These are phyloP conservation scores for Amanita fuliginea DNA, from an alignment of 768 basidiomycete genomes.

Conservation along the genomic window DNA sequence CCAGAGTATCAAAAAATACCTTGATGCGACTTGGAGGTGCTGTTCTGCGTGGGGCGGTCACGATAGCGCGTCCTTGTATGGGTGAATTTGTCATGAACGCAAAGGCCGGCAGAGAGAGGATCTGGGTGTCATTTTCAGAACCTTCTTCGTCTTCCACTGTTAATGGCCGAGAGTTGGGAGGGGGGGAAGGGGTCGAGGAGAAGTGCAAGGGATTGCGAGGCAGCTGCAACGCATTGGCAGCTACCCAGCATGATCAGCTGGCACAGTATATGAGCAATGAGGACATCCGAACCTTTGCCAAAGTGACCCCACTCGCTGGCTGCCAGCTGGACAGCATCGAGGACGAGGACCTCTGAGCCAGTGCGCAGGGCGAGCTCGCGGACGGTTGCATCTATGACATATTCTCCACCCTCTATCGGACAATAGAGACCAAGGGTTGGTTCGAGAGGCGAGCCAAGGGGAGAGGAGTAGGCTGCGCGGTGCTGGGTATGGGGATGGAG, in stretches of 20 bases:
- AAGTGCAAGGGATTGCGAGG: conserved; percentile 74
- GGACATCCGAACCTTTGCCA: conserved; percentile 51
- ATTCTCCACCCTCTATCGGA: conserved; percentile 78
- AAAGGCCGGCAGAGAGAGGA: conserved; percentile 24
- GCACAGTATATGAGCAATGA: background rate
- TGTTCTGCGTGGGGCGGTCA: conserved; percentile 29
- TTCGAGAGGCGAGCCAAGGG: conserved; percentile 46
- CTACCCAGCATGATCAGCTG: conserved; percentile 25
- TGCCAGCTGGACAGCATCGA: conserved; percentile 78
- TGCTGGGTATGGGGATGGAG: conserved; percentile 79
- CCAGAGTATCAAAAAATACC: conserved; percentile 65
- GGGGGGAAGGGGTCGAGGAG: conserved; percentile 18
- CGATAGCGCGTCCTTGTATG: conserved; percentile 26
- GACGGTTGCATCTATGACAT: conserved; percentile 72
- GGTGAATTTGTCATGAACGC: conserved; percentile 27
- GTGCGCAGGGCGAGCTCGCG: conserved; percentile 63
- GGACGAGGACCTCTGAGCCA: conserved; percentile 70
- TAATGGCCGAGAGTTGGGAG: conserved; percentile 15
- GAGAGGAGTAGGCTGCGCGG: conserved; percentile 48
- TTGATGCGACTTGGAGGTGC: conserved; percentile 47
- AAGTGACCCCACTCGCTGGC: conserved; percentile 84
- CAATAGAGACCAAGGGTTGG: conserved; percentile 82
- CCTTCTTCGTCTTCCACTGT: conserved; percentile 38
- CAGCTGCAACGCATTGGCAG: conserved; percentile 57
- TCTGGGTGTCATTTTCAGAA: conserved; percentile 19